Base-by-base conservation (phyloP, 208 protist genomes). In the Vickermania ingenoplastis region DNA sequence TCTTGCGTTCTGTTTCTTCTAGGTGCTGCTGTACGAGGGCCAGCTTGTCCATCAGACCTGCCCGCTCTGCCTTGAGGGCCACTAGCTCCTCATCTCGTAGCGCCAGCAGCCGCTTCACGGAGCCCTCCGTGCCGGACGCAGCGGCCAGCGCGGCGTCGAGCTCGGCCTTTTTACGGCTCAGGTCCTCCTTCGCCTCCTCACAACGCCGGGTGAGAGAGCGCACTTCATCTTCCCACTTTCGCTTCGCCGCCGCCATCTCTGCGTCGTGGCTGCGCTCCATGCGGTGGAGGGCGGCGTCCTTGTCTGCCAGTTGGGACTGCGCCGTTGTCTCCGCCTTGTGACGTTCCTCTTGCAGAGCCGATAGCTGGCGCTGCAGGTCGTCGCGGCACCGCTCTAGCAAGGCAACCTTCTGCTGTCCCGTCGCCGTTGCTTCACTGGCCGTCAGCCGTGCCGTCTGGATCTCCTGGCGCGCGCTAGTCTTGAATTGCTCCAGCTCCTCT, bases 61-160 rank as follows among this genome's bases (percentile, higher is more conserved):
- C 69, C 14, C 55, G 29, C 45, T 73, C n/a, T n/a, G n/a, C n/a
- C n/a, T n/a, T n/a, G n/a, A n/a, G n/a, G n/a, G n/a, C n/a, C n/a
- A n/a, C n/a, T n/a, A n/a, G n/a, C n/a, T n/a, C n/a, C n/a, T n/a
- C n/a, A n/a, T n/a, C n/a, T n/a, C n/a, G n/a, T n/a, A n/a, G 48
- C 22, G 61, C 28, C 31, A 61, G 31, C 17, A 80, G 57, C 22
- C 71, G 51, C 14, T 74, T 21, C 0, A 26, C 53, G 2, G 60
- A 64, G 5, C 55, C 22, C 17, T 60, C 49, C 23, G 52, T 45
- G 50, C 63, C 51, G 7, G 67, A 56, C 13, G 54, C 22, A 0
- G 59, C 29, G 21, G 41, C 62, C 2, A 17, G 25, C 3, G 59
- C 53, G 28, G 54, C 3, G 63, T 55, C 3, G 55, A 61, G 31